These are phyloP conservation scores for Fusarium domesticum DNA, from an alignment of 2,329 filamentous ascomycete genomes.

Conservation along the genomic window DNA sequence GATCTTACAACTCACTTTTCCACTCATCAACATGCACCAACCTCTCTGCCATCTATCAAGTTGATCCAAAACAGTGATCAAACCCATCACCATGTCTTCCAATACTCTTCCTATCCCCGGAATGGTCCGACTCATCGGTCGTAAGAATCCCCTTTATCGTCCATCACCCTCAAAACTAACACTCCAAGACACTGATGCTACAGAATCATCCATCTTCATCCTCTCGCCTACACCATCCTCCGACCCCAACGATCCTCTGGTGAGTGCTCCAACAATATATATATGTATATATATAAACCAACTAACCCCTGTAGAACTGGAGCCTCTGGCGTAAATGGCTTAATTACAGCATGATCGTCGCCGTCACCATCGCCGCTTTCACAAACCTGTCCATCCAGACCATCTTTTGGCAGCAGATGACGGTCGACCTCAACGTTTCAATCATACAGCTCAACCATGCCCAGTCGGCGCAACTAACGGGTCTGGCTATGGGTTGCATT, in stretches of 20 bases:
- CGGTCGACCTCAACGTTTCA: conserved; percentile 28
- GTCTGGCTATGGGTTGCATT: conserved; percentile 34
- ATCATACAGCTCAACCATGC: conserved; percentile 26
- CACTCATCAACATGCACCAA: too few relatives aligned
- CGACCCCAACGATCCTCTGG: conserved; percentile 34
- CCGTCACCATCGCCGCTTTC: conserved; percentile 30
- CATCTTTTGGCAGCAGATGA: conserved; percentile 36
- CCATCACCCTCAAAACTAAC: not conserved
- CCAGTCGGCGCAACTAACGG: conserved; percentile 30
- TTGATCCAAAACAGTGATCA: not conserved
- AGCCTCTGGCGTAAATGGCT: conserved; percentile 27
- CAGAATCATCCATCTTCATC: conserved; percentile 17
- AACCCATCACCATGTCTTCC: conserved; percentile 8
- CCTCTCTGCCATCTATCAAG: too few relatives aligned
- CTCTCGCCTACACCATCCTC: conserved; percentile 21
- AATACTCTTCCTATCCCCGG: conserved; percentile 12
- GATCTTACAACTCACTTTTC: too few relatives aligned
- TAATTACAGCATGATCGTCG: conserved; percentile 30
- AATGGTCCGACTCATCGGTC: conserved; percentile 15
- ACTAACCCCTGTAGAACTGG: conserved; percentile 29
- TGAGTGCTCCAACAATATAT: conserved; percentile 9
- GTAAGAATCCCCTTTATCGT: conserved; percentile 4
- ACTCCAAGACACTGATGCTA: conserved; percentile 12
- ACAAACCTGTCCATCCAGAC: conserved; percentile 27
- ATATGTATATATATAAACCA: not conserved